These are phyloP conservation scores for Emericellopsis cladophorae DNA, from an alignment of 2,329 filamentous ascomycete species.

Conservation along the genomic window DNA sequence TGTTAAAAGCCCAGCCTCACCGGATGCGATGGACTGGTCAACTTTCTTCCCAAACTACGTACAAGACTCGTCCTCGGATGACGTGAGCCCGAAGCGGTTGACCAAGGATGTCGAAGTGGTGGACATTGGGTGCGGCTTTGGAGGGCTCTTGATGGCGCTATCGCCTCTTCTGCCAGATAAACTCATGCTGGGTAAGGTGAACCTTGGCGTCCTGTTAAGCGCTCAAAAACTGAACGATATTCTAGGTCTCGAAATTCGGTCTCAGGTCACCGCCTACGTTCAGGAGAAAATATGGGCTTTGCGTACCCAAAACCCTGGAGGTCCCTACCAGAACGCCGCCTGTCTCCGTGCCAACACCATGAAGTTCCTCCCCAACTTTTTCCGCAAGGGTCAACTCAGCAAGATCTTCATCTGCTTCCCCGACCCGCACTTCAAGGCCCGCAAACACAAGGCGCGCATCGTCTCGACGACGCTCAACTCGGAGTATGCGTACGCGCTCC, in stretches of 20 bases:
- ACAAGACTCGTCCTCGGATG: slow-evolving; percentile 18
- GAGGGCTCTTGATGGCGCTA: slow-evolving; percentile 77
- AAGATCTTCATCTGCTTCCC: slow-evolving; percentile 98
- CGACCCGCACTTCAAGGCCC: slow-evolving; percentile 93
- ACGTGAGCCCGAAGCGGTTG: slow-evolving; percentile 14
- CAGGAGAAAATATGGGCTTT: slow-evolving; percentile 77
- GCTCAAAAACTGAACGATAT: not conserved
- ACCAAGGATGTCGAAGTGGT: slow-evolving; percentile 72
- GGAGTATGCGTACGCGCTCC: slow-evolving; percentile 82
- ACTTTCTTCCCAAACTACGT: slow-evolving; percentile 67
- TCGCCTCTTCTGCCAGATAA: slow-evolving; percentile 70
- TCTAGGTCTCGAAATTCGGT: slow-evolving; percentile 80
- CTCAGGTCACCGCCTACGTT: slow-evolving; percentile 81
- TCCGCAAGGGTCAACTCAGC: slow-evolving; percentile 63
- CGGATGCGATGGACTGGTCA: slow-evolving; percentile 85
- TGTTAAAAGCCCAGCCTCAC: slow-evolving; percentile 54
- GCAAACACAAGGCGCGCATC: slow-evolving; percentile 95
- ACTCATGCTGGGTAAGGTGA: slow-evolving; percentile 60
- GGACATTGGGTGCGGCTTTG: slow-evolving; percentile 95
- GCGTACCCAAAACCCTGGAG: slow-evolving; percentile 47
- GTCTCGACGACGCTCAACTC: slow-evolving; percentile 79
- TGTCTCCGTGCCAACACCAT: slow-evolving; percentile 91
- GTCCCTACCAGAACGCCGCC: slow-evolving; percentile 71
- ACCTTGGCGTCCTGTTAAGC: not conserved
- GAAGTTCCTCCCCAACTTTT: slow-evolving; percentile 99